phyloP scores from a whole-genome alignment of 2,329 filamentous ascomycete genomes.

The Fusarium secorum region DNA sequence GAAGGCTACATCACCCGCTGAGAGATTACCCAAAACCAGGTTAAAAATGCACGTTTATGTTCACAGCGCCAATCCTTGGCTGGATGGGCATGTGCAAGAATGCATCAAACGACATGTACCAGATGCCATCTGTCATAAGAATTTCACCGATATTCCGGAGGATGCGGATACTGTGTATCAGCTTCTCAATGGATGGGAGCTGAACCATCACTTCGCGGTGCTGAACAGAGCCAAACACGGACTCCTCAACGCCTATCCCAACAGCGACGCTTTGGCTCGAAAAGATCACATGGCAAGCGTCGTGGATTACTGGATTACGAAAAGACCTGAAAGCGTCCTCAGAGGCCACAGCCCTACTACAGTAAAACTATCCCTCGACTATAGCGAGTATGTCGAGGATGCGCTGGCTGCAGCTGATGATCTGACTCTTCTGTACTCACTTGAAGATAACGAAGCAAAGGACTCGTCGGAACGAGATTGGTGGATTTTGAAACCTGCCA shows the following conservation, averaged over 20 bases:
- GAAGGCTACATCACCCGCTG: constrained; percentile 1
- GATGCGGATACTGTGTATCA: constrained; percentile 42
- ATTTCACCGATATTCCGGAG: constrained; percentile 41
- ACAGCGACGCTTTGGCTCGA: constrained; percentile 49
- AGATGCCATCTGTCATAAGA: constrained; percentile 41
- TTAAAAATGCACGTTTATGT: constrained; percentile 34
- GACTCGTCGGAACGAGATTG: constrained; percentile 44
- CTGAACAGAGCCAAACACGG: constrained; percentile 42
- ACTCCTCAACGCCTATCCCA: constrained; percentile 51
- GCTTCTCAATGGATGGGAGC: constrained; percentile 47
- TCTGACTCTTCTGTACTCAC: constrained; percentile 45
- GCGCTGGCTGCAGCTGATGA: constrained; percentile 49
- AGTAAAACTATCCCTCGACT: constrained; percentile 48
- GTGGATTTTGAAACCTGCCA: constrained; percentile 52
- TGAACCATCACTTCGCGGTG: constrained; percentile 46
- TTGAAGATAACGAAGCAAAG: constrained; percentile 47
- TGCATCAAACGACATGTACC: constrained; percentile 44
- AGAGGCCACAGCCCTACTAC: constrained; percentile 45
- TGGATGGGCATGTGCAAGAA: constrained; percentile 44
- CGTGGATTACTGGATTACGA: constrained; percentile 49
- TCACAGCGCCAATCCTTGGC: constrained; percentile 43
- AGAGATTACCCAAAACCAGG: neutral
- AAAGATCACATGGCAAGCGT: constrained; percentile 49
- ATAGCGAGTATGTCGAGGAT: constrained; percentile 51
- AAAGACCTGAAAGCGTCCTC: constrained; percentile 46